Evolutionary conservation across 2,329 filamentous ascomycete genomes (phyloP).

Genomic region (Dichotomopilus funicola): DNA sequence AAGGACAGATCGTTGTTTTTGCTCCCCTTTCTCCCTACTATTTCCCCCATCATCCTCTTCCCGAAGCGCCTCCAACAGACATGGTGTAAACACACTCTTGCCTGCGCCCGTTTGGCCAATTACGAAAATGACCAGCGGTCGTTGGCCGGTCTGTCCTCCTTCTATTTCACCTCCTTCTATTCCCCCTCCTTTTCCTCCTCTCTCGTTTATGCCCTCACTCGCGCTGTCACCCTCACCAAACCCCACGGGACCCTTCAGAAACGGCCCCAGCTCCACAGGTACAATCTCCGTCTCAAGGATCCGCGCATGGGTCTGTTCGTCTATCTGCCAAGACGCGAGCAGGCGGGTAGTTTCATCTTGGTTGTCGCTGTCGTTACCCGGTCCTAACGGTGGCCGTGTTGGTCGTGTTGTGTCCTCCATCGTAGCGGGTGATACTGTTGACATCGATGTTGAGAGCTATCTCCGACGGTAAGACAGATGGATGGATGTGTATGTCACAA

Average conservation of each 20-base stretch:
- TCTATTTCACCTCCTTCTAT: background rate
- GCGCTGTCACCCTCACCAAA: background rate
- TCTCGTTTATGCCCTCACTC: no score
- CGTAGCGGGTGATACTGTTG: no score
- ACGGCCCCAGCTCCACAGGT: slow-evolving; percentile 29
- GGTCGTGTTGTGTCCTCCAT: no score
- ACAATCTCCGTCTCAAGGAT: slow-evolving; percentile 23
- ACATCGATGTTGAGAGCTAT: no score
- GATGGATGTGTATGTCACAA: no score
- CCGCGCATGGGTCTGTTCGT: slow-evolving; percentile 2
- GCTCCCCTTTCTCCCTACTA: background rate
- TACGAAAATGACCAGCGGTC: slow-evolving; percentile 37
- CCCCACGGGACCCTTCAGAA: slow-evolving; percentile 1
- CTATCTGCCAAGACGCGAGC: slow-evolving; percentile 16
- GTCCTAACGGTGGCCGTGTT: background rate
- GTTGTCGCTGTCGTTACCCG: background rate
- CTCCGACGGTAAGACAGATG: no score
- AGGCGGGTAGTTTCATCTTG: slow-evolving; percentile 3
- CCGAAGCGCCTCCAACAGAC: slow-evolving; percentile 30
- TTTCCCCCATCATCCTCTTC: background rate
- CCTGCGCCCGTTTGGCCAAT: slow-evolving; percentile 45
- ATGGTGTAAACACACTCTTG: slow-evolving; percentile 39
- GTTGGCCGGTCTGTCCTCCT: background rate
- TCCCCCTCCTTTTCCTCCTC: background rate
- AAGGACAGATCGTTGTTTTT: background rate